Evolutionary conservation across 2,329 filamentous ascomycete species (phyloP).

Genomic region (Talaromyces sp.): DNA sequence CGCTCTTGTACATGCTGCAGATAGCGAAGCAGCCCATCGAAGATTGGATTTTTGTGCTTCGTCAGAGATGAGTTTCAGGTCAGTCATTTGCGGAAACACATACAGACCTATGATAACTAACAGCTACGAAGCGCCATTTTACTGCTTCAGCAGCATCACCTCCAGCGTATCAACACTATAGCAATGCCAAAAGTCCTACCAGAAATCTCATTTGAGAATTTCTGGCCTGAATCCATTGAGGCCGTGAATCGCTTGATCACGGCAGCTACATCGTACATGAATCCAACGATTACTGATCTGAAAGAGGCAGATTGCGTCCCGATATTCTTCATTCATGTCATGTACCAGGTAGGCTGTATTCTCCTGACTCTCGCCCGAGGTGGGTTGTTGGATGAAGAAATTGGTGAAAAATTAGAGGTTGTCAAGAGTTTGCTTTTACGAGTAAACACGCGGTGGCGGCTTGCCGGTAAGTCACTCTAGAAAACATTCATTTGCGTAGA

Average conservation of each 20-base stretch:
- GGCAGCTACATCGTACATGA: background rate
- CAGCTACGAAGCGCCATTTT: background rate
- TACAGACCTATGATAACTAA: background rate
- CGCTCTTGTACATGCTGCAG: background rate
- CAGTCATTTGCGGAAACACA: background rate
- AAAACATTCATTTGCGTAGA: background rate
- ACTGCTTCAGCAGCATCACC: background rate
- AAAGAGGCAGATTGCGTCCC: background rate
- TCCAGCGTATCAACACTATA: background rate
- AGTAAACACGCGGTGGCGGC: background rate
- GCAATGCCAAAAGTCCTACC: background rate
- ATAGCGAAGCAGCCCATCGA: background rate
- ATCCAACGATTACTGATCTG: background rate
- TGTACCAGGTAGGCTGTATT: slow-evolving; percentile 1
- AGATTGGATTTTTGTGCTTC: background rate
- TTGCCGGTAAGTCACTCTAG: background rate
- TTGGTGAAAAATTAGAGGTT: background rate
- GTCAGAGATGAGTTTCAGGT: background rate
- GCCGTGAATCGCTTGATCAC: background rate
- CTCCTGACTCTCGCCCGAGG: background rate
- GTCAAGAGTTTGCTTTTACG: background rate
- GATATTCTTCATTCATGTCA: background rate
- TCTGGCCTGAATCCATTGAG: background rate
- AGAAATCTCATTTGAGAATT: background rate
- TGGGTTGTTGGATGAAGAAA: background rate